These are phyloP conservation scores for Aegilops longissima DNA, from an alignment of 176 grass and related monocot species.

Conservation along the genomic window DNA sequence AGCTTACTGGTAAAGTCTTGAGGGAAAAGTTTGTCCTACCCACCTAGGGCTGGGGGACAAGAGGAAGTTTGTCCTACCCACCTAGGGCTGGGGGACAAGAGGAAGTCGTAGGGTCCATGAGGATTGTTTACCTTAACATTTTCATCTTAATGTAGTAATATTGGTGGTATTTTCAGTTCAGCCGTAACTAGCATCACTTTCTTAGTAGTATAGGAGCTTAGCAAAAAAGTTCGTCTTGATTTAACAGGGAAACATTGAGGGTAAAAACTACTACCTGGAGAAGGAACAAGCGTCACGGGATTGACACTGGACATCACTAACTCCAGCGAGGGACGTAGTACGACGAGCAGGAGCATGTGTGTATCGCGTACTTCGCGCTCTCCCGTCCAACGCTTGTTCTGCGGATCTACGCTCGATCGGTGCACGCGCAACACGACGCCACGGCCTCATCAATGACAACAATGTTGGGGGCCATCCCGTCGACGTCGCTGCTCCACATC, in stretches of 20 bases:
- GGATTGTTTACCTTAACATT: not conserved
- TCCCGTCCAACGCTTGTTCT: slow-evolving; percentile 31
- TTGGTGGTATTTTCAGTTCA: not conserved
- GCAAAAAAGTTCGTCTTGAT: not conserved
- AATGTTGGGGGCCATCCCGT: slow-evolving; percentile 5
- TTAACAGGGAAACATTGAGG: not conserved
- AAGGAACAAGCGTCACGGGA: not conserved
- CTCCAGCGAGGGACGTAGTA: not conserved
- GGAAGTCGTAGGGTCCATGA: no score
- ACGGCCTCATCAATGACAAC: slow-evolving; percentile 32
- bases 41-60: no score
- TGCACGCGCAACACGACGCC: slow-evolving; percentile 35
- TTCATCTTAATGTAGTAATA: not conserved
- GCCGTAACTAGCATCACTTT: not conserved
- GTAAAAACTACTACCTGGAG: not conserved
- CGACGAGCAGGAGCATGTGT: slow-evolving; percentile 10
- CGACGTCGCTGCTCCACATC: not conserved
- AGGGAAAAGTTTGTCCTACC: no score
- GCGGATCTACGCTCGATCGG: slow-evolving; percentile 43
- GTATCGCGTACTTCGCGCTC: slow-evolving; percentile 30
- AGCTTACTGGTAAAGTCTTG: no score
- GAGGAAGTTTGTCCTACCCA: no score
- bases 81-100: no score
- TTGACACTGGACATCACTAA: not conserved
- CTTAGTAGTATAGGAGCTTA: not conserved